Evolutionary conservation across 225 moss, liverwort and hornwort genomes (phyloP).

Genomic region (Physcomitrellopsis africana): DNA sequence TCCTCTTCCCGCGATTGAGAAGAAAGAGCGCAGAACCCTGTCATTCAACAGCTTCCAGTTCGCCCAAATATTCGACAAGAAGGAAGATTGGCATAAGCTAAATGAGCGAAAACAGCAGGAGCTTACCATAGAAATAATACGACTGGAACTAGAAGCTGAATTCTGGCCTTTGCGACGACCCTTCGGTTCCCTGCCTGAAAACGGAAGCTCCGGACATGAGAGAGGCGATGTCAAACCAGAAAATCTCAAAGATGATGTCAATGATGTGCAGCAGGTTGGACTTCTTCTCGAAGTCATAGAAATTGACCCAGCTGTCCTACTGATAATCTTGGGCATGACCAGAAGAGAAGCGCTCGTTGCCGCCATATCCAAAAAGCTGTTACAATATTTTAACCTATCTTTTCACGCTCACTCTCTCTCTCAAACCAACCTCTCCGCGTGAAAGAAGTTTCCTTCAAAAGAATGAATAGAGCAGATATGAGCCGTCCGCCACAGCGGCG

Average conservation of each 20-base stretch:
- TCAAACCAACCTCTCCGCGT: slow-evolving; percentile 29
- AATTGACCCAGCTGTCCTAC: not conserved
- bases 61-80: not conserved
- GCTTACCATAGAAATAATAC: slow-evolving; percentile 45
- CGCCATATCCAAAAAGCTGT: slow-evolving; percentile 38
- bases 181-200: not conserved
- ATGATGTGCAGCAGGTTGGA: not conserved
- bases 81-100: not conserved
- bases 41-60: not conserved
- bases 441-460: not conserved
- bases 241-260: not conserved
- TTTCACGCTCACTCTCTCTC: too few relatives aligned
- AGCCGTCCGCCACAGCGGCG: not conserved
- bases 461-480: not conserved
- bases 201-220: slow-evolving; percentile 26
- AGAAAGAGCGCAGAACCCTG: not conserved
- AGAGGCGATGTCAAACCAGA: slow-evolving; percentile 24
- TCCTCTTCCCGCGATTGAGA: not conserved
- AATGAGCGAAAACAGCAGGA: not conserved
- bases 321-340: slow-evolving; percentile 23
- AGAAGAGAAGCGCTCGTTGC: slow-evolving; percentile 30
- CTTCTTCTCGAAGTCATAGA: slow-evolving; percentile 10
- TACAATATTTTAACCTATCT: not conserved
- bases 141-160: slow-evolving; percentile 33
- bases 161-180: slow-evolving; percentile 10